A percentile compares a stretch with the other conserved stretches of the same genome.
Evolutionary conservation across 176 grass and related monocot genomes (phyloP).

Genomic region (Oryza glaberrima): DNA sequence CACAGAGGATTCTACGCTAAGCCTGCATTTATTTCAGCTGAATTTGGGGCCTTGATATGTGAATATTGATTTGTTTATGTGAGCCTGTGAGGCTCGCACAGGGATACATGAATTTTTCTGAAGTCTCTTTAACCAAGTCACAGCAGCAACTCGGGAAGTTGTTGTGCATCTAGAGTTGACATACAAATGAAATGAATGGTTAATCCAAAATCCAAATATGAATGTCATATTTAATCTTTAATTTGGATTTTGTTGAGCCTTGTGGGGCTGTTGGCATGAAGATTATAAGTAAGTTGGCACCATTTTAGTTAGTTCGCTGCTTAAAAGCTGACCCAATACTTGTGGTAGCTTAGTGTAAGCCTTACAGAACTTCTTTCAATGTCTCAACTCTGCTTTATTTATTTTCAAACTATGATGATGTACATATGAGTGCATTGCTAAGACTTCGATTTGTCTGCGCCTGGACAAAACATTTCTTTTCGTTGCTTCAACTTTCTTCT

Average conservation of each 20-base stretch:
- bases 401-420: not conserved
- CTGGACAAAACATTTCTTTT: not conserved
- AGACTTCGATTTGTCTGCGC: not conserved
- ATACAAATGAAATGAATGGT: not conserved
- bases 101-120: not conserved
- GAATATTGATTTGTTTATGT: not conserved
- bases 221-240: not conserved
- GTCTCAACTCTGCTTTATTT: not conserved
- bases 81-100: not conserved
- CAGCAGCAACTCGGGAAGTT: no score
- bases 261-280: not conserved
- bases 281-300: not conserved
- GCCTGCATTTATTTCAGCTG: not conserved
- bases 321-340: not conserved
- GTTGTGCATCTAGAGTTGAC: not conserved
- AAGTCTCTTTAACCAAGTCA: conserved; percentile 3
- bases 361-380: not conserved
- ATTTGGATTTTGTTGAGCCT: not conserved
- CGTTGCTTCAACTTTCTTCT: no score
- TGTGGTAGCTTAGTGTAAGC: not conserved
- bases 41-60: not conserved
- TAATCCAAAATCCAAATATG: not conserved
- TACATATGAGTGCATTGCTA: not conserved
- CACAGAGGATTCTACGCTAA: not conserved
- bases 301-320: not conserved